phyloP scores from a whole-genome alignment of 2,329 filamentous ascomycete species.

The Penicillium decumbens region DNA sequence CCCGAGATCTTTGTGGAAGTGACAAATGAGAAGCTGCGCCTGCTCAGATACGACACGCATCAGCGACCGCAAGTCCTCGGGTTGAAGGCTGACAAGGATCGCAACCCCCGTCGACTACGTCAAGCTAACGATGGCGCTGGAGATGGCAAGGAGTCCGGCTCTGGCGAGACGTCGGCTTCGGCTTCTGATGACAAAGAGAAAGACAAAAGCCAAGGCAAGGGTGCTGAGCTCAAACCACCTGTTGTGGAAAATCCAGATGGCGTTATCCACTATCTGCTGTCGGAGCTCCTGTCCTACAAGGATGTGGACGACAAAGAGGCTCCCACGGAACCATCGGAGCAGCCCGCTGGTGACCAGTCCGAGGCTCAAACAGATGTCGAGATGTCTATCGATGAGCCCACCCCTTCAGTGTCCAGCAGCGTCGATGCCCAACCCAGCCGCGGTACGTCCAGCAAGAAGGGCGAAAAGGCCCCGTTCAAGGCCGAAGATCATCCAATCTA shows the following conservation, averaged over 20 bases:
- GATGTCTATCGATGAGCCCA: constrained; percentile 44
- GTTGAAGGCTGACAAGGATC: constrained; percentile 48
- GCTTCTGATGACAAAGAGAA: constrained; percentile 25
- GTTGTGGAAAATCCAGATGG: constrained; percentile 89
- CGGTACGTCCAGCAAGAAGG: constrained; percentile 51
- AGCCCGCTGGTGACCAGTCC: constrained; percentile 30
- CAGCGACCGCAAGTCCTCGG: constrained; percentile 51
- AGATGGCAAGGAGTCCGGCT: constrained; percentile 32
- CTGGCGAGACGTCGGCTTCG: constrained; percentile 12
- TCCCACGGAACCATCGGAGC: constrained; percentile 29
- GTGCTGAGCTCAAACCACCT: constrained; percentile 69
- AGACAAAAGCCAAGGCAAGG: constrained; percentile 48
- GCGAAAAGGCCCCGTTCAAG: constrained; percentile 73
- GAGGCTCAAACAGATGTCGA: constrained; percentile 46
- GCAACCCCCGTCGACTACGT: constrained; percentile 19
- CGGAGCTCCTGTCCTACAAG: constrained; percentile 83
- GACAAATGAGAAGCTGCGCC: constrained; percentile 75
- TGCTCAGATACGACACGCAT: constrained; percentile 58
- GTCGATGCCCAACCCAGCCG: constrained; percentile 26
- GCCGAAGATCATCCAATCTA: constrained; percentile 91
- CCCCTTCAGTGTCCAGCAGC: constrained; percentile 31
- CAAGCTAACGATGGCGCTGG: constrained; percentile 23
- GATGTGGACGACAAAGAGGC: constrained; percentile 84
- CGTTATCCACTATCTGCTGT: constrained; percentile 89
- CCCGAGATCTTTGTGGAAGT: constrained; percentile 84